Evolutionary conservation across 2,329 filamentous ascomycete species (phyloP).

Genomic region (Aspergillus sp.): DNA sequence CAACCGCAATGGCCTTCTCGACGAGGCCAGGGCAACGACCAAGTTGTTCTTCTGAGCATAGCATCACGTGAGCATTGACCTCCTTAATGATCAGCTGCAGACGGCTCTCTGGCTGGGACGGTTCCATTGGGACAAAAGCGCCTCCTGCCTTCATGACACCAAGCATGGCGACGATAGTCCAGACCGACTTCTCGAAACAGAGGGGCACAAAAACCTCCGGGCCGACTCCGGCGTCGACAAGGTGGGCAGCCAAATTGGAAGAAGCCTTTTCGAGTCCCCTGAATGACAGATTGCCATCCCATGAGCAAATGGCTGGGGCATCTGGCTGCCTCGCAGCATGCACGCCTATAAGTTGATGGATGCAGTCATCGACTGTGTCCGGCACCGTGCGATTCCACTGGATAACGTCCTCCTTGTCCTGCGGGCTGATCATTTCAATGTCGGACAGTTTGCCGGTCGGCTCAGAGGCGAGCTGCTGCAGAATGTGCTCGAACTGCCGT

Average conservation of each 20-base stretch:
- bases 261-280: slow-evolving; percentile 6
- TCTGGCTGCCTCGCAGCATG: slow-evolving; percentile 5
- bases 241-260: slow-evolving; percentile 5
- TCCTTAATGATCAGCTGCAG: background rate
- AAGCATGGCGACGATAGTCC: slow-evolving; percentile 1
- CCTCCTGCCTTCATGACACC: slow-evolving; percentile 2
- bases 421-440: slow-evolving; percentile 6
- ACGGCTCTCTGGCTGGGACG: background rate
- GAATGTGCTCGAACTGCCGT: slow-evolving; percentile 7
- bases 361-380: slow-evolving; percentile 1
- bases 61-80: background rate
- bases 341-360: slow-evolving; percentile 6
- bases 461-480: slow-evolving; percentile 6
- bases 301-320: slow-evolving; percentile 2
- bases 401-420: slow-evolving; percentile 4
- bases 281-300: background rate
- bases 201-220: slow-evolving; percentile 7
- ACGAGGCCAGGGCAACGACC: slow-evolving; percentile 11
- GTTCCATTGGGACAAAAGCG: slow-evolving; percentile 2
- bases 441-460: slow-evolving; percentile 2
- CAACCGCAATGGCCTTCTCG: slow-evolving; percentile 11
- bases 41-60: slow-evolving; percentile 6
- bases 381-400: slow-evolving; percentile 4
- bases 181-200: slow-evolving; percentile 1
- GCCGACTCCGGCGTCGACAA: slow-evolving; percentile 6